Evolutionary conservation across 306 rosid genomes (phyloP).

Genomic region (Crataegus laevigata): DNA sequence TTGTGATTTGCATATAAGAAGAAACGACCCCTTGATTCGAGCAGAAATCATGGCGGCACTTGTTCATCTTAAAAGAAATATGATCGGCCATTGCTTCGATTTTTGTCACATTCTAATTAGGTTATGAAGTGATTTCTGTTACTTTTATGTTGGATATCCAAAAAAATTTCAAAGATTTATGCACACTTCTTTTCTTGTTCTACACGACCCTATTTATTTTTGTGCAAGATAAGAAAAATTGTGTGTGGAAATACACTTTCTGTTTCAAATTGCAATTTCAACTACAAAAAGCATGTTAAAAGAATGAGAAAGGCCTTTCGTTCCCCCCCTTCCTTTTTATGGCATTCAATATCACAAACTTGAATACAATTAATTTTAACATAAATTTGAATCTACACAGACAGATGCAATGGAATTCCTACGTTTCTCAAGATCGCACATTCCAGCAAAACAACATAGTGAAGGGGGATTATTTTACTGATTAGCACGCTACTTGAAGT

Average conservation of each 20-base stretch:
- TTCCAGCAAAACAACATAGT: not conserved
- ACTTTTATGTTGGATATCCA: not conserved
- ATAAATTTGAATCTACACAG: constrained; percentile 5
- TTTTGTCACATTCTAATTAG: too few relatives aligned
- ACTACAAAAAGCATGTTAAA: not conserved
- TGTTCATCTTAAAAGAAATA: too few relatives aligned
- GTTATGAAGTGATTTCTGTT: too few relatives aligned
- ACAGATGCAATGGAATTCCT: not conserved
- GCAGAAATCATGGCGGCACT: too few relatives aligned
- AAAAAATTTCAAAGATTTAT: not conserved
- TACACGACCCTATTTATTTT: not conserved
- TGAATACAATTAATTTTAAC: not conserved
- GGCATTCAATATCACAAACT: not conserved
- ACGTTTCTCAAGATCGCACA: not conserved
- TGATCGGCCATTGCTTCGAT: too few relatives aligned
- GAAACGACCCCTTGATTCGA: too few relatives aligned
- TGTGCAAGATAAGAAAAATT: not conserved
- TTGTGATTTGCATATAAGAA: too few relatives aligned
- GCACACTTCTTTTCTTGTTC: not conserved
- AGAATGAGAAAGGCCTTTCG: not conserved
- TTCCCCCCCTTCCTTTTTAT: not conserved
- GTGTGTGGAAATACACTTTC: not conserved
- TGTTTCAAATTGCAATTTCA: not conserved
- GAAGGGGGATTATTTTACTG: not conserved
- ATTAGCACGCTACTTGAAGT: not conserved